Base-by-base conservation (phyloP, 2,329 filamentous ascomycete species). In the Fusarium subtropicale region DNA sequence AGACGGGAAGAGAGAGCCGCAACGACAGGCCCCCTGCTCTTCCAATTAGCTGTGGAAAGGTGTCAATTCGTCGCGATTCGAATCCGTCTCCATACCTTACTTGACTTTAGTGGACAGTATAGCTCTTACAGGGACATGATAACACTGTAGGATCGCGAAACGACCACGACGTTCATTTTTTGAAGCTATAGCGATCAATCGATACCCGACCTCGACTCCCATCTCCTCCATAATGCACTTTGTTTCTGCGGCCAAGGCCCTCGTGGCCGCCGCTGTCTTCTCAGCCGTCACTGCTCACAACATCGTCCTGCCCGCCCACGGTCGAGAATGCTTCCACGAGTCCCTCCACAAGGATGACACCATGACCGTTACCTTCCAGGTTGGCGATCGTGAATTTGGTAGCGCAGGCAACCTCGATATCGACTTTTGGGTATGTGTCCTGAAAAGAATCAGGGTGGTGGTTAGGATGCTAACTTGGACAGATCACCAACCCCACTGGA, bases 341-440 rank as follows among this genome's bases (percentile, higher is more conserved):
- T 82, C 86, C 75, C 89, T 99, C 64, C 95, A 97, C 85, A 89
- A 87, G 79, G 96, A 97, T 81, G 96, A 99, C 85, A 92, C 91
- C 82, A 99, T 99, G 96, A 97, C 94, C 11, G 94, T 99, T 64
- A 97, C 94, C 31, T 99, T 97, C 86, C 96, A 98, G 84, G 95
- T 98, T 62, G 96, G 96, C 78, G 96, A 99, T 80, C 87, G 95
- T 73, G 96, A 99, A 80, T 97, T 97, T 81, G 95, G 95, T 53
- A 92, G 92, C 54, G 94, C 94, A 60, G 95, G 95, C 34, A 98
- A 97, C 78, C 85, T 99, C 64, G 94, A 98, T 74, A 91, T 99
- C 77, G 96, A 99, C 81, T 99, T 99, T 80, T 98, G 94, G 94
- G 96, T 98, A 89, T 73, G 89, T 67, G 38, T 30, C 51, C 31